These are phyloP conservation scores for Thermochaetoides thermophila DNA, from an alignment of 495 filamentous ascomycete species.

Conservation along the genomic window DNA sequence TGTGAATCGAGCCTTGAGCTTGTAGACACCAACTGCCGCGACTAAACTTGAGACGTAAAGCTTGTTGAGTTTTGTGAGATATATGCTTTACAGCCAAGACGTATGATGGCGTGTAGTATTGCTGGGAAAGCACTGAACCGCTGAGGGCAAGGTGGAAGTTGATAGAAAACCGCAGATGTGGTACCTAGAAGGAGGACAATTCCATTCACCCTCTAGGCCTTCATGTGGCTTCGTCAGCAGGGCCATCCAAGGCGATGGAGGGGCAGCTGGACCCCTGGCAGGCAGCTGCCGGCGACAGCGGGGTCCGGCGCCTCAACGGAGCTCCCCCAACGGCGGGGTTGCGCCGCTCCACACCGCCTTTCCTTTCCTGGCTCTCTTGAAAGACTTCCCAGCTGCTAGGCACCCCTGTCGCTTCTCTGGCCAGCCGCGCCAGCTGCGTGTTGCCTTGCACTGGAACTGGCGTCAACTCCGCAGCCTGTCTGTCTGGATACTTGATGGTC, in stretches of 20 bases:
- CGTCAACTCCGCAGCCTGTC: slow-evolving; percentile 5
- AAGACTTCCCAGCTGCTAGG: slow-evolving; percentile 6
- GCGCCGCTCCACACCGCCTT: slow-evolving; percentile 14
- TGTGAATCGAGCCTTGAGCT: too few relatives aligned
- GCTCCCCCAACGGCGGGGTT: slow-evolving; percentile 6
- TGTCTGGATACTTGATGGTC: too few relatives aligned
- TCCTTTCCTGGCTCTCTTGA: neutral
- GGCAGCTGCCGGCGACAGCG: neutral
- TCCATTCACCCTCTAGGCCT: too few relatives aligned
- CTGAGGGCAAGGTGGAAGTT: too few relatives aligned
- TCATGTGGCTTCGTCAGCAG: neutral
- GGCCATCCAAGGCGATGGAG: slow-evolving; percentile 6
- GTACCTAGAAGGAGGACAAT: too few relatives aligned
- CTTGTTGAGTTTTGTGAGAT: too few relatives aligned
- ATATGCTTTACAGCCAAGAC: too few relatives aligned
- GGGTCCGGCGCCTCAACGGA: slow-evolving; percentile 2
- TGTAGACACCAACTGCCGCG: too few relatives aligned
- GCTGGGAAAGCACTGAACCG: too few relatives aligned
- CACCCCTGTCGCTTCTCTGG: neutral
- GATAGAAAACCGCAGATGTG: too few relatives aligned
- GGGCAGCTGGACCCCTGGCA: slow-evolving; percentile 3
- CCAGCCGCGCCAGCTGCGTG: slow-evolving; percentile 26
- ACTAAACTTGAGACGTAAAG: too few relatives aligned
- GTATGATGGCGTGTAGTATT: too few relatives aligned
- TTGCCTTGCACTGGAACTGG: slow-evolving; percentile 27